phyloP scores from a whole-genome alignment of 2,329 filamentous ascomycete species.

The Akanthomyces dipterigenus region DNA sequence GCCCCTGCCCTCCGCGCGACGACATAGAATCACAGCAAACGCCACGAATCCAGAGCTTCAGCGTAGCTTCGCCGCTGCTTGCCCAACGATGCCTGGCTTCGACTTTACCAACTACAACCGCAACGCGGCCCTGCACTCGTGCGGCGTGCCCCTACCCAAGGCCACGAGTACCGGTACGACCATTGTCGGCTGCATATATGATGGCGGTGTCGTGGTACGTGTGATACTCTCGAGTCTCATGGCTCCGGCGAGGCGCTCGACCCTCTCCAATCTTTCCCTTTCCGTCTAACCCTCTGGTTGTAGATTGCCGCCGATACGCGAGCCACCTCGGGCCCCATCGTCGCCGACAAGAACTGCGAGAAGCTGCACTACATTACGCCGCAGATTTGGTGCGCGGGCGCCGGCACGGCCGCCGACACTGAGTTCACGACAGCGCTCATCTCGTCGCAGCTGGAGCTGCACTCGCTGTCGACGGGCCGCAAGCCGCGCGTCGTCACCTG shows the following conservation, averaged over 20 bases:
- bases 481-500: conserved; percentile 96
- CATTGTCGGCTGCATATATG: conserved; percentile 94
- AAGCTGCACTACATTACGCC: conserved; percentile 98
- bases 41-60: background rate
- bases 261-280: background rate
- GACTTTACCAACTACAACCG: conserved; percentile 99
- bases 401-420: conserved; percentile 94
- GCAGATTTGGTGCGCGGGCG: conserved; percentile 98
- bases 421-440: conserved; percentile 99
- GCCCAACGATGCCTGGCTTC: conserved; percentile 75
- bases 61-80: background rate
- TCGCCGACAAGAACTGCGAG: conserved; percentile 99
- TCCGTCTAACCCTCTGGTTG: background rate
- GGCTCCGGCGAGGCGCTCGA: background rate
- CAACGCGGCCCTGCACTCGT: conserved; percentile 91
- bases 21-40: background rate
- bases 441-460: conserved; percentile 96
- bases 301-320: conserved; percentile 96
- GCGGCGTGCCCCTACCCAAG: conserved; percentile 90
- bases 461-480: conserved; percentile 91
- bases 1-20: background rate
- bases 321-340: conserved; percentile 94
- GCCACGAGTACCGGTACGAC: conserved; percentile 98
- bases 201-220: conserved; percentile 89
- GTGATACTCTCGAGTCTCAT: background rate